These are phyloP conservation scores for Paramecium biaurelia DNA, from an alignment of 73 alveolate species.

Conservation along the genomic window DNA sequence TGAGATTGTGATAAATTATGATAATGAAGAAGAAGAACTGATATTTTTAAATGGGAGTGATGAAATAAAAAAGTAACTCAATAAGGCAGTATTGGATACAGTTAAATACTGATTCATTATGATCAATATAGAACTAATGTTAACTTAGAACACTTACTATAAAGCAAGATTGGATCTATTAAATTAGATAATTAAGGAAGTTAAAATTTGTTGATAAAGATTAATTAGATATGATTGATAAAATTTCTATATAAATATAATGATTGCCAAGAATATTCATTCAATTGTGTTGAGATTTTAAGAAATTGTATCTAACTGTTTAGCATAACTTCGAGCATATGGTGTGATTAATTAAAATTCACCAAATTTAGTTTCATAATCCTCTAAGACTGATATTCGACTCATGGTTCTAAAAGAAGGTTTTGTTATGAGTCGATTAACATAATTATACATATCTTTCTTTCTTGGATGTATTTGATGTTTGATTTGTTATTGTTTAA, in stretches of 20 bases:
- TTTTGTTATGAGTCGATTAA: background rate
- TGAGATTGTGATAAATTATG: no score
- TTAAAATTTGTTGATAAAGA: no score
- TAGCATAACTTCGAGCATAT: slow-evolving; percentile 10
- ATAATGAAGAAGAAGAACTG: no score
- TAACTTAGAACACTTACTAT: no score
- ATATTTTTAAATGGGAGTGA: no score
- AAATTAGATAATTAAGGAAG: no score
- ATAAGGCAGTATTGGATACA: no score
- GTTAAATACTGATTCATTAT: no score
- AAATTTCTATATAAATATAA: no score
- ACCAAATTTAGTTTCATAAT: slow-evolving; percentile 17
- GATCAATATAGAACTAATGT: no score
- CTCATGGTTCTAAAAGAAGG: slow-evolving; percentile 7
- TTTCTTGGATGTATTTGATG: background rate
- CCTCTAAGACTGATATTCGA: background rate
- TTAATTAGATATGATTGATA: background rate
- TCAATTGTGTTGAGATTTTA: background rate
- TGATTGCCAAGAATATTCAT: background rate
- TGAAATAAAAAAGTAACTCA: no score
- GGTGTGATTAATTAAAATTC: background rate
- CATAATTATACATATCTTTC: slow-evolving; percentile 12
- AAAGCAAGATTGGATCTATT: no score
- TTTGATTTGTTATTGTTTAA: background rate
- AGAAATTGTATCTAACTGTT: background rate